Conservation (phyloP, 768 basidiomycete genomes). For the Hydnomerulius pinastri region DNA sequence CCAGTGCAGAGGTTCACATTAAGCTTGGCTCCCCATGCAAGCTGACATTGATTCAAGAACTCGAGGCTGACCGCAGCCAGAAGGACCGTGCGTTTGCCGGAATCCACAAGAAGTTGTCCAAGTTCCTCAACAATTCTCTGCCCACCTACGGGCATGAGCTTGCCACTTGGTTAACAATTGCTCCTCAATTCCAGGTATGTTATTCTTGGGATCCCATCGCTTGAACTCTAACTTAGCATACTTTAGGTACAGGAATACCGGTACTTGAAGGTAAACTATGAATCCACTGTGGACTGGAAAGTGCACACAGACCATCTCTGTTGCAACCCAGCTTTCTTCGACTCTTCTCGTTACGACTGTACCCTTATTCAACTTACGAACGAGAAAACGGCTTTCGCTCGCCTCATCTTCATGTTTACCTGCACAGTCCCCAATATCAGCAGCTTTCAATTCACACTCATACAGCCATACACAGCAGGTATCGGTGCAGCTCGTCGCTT, state of each 20-base stretch:
- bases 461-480: slow-evolving; percentile 1
- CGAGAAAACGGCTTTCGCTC: background rate
- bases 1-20: background rate
- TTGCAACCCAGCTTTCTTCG: slow-evolving; percentile 32
- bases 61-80: background rate
- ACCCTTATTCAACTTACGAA: slow-evolving; percentile 4
- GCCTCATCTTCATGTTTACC: slow-evolving; percentile 1
- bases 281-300: slow-evolving; percentile 30
- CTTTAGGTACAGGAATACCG: slow-evolving; percentile 25
- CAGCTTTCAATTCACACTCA: slow-evolving; percentile 1
- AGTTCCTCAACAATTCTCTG: background rate
- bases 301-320: slow-evolving; percentile 25
- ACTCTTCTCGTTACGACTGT: slow-evolving; percentile 25
- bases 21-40: background rate
- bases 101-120: background rate
- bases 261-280: slow-evolving; percentile 29
- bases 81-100: background rate
- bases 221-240: too few species aligned
- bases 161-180: background rate
- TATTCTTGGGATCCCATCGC: too few species aligned
- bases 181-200: background rate
- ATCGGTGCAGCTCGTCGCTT: background rate
- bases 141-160: background rate
- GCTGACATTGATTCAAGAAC: background rate
- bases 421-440: background rate